Evolutionary conservation across 495 filamentous ascomycete genomes (phyloP).

Genomic region (Penicillium daleae): DNA sequence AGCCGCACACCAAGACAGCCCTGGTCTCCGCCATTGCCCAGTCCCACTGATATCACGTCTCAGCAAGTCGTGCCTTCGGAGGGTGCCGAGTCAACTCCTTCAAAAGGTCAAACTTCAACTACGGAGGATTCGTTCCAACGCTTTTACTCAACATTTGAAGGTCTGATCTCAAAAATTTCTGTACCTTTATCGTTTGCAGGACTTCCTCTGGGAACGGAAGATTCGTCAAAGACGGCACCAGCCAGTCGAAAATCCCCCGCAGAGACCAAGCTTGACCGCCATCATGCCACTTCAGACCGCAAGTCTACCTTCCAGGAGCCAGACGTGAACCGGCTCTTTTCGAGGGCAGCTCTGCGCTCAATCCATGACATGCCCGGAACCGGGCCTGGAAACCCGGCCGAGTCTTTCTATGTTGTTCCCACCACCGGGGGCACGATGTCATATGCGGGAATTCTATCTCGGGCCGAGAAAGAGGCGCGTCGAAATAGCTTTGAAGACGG

Average conservation of each 20-base stretch:
- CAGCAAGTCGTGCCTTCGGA: conserved; percentile 40
- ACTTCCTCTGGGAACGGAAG: conserved; percentile 70
- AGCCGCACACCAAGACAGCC: conserved; percentile 36
- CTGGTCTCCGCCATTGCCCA: conserved; percentile 42
- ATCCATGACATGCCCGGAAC: conserved; percentile 55
- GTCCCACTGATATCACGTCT: conserved; percentile 41
- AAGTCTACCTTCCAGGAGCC: conserved; percentile 56
- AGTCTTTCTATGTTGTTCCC: conserved; percentile 95
- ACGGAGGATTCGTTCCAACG: conserved; percentile 82
- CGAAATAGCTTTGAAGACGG: conserved; percentile 55
- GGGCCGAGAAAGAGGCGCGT: conserved; percentile 67
- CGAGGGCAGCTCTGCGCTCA: conserved; percentile 76
- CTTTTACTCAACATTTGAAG: conserved; percentile 89
- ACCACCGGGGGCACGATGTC: conserved; percentile 84
- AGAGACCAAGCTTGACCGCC: conserved; percentile 43
- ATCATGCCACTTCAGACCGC: conserved; percentile 44
- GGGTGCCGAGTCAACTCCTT: conserved; percentile 17
- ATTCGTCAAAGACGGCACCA: conserved; percentile 42
- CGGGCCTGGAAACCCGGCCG: conserved; percentile 55
- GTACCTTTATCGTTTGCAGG: conserved; percentile 91
- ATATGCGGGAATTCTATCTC: conserved; percentile 83
- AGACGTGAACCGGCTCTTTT: conserved; percentile 77
- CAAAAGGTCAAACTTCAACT: conserved; percentile 19
- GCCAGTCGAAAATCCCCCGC: conserved; percentile 45
- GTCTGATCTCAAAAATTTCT: conserved; percentile 79